A percentile compares a stretch with the other conserved stretches of the same genome.
Evolutionary conservation across 1,284 basidiomycete genomes (phyloP).

Genomic region (Sanghuangporus baumii): DNA sequence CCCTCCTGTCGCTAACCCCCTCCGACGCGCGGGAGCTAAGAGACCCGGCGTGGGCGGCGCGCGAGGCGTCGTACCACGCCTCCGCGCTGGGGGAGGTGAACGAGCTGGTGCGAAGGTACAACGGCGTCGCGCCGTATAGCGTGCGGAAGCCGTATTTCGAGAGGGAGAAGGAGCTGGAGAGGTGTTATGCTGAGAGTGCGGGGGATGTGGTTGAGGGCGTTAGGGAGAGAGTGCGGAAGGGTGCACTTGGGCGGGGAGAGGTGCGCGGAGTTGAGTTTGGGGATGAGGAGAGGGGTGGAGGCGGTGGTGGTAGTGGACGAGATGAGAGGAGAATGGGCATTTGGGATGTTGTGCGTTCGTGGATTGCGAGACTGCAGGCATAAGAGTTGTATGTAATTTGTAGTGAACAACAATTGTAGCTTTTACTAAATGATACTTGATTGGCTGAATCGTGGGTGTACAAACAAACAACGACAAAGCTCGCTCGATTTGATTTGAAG

Average conservation of each 20-base stretch:
- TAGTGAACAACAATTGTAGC: too few species aligned
- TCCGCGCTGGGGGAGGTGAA: constrained; percentile 69
- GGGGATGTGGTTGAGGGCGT: constrained; percentile 48
- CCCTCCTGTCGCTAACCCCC: constrained; percentile 40
- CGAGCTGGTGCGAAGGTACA: constrained; percentile 70
- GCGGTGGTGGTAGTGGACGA: constrained; percentile 1
- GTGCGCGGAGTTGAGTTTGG: neutral
- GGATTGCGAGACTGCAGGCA: constrained; percentile 21
- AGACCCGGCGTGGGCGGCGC: constrained; percentile 70
- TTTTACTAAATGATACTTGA: neutral
- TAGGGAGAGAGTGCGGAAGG: constrained; percentile 24
- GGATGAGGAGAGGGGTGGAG: neutral
- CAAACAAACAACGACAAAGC: neutral
- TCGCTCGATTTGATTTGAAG: too few species aligned
- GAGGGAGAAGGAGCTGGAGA: constrained; percentile 52
- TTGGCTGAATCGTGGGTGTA: neutral
- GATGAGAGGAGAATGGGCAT: constrained; percentile 14
- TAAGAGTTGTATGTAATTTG: neutral
- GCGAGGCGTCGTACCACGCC: constrained; percentile 69
- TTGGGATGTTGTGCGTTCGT: constrained; percentile 25
- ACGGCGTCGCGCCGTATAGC: constrained; percentile 71
- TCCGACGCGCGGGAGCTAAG: constrained; percentile 43
- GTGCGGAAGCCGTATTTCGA: constrained; percentile 59
- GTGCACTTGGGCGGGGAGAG: neutral
- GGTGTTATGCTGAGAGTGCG: constrained; percentile 46